These are phyloP conservation scores for Aspergillus aculeatus DNA, from an alignment of 2,329 filamentous ascomycete genomes.

Conservation along the genomic window DNA sequence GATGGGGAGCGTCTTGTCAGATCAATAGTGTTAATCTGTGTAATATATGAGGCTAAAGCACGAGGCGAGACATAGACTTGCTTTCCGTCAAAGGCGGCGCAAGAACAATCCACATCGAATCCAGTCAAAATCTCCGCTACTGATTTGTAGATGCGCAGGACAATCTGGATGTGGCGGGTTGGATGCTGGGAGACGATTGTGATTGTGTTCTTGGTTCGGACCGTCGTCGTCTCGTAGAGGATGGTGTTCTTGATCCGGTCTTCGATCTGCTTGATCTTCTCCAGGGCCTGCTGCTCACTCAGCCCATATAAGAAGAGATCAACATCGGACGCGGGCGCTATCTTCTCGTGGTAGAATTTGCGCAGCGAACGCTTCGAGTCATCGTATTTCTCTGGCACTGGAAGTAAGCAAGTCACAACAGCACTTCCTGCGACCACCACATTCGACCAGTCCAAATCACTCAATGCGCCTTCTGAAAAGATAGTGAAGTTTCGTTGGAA, in stretches of 20 bases:
- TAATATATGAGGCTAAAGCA: constrained; percentile 75
- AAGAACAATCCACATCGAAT: constrained; percentile 84
- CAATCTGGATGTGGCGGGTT: constrained; percentile 80
- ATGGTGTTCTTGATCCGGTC: constrained; percentile 71
- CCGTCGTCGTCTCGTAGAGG: constrained; percentile 76
- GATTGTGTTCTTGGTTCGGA: constrained; percentile 82
- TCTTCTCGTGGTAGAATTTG: constrained; percentile 76
- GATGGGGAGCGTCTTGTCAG: constrained; percentile 76
- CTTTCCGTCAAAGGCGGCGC: constrained; percentile 74
- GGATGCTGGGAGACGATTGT: constrained; percentile 84
- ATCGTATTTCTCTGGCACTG: constrained; percentile 63
- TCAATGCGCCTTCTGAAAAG: constrained; percentile 75
- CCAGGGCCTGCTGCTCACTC: constrained; percentile 71
- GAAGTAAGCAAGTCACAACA: constrained; percentile 74
- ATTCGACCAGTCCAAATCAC: constrained; percentile 77
- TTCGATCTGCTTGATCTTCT: constrained; percentile 84
- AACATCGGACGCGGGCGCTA: constrained; percentile 81
- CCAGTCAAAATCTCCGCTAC: constrained; percentile 81
- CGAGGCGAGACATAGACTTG: constrained; percentile 78
- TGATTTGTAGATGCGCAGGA: constrained; percentile 80
- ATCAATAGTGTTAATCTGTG: constrained; percentile 78
- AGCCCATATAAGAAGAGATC: constrained; percentile 83
- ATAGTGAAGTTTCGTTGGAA: constrained; percentile 78
- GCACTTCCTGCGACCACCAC: constrained; percentile 78
- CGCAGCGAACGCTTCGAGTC: constrained; percentile 61